Evolutionary conservation across 1,284 basidiomycete species (phyloP).

Genomic region (Violaceomyces palustris): DNA sequence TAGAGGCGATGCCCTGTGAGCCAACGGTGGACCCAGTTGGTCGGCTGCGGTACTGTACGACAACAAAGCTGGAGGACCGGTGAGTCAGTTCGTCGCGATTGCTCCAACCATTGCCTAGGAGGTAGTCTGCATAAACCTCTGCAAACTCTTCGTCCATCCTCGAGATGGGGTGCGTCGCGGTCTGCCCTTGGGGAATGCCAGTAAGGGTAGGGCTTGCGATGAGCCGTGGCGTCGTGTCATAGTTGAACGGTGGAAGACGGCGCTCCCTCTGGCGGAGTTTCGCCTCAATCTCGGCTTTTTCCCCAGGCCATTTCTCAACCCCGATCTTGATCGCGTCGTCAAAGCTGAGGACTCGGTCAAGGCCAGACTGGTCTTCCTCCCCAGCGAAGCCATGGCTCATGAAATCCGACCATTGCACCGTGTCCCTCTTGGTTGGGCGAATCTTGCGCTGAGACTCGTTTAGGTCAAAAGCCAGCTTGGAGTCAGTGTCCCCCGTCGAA

Average conservation of each 20-base stretch:
- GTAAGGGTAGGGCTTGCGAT: conserved; percentile 27
- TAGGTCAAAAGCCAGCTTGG: conserved; percentile 46
- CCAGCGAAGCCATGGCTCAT: conserved; percentile 30
- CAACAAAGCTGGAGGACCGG: conserved; percentile 47
- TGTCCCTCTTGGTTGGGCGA: conserved; percentile 20
- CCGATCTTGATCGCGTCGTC: conserved; percentile 42
- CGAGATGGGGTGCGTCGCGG: conserved; percentile 25
- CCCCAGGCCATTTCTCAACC: conserved; percentile 36
- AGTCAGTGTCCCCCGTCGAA: conserved; percentile 38
- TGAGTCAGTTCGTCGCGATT: conserved; percentile 51
- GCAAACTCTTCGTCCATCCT: conserved; percentile 47
- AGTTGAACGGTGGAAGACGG: conserved; percentile 39
- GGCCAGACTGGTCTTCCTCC: conserved; percentile 14
- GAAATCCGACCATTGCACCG: conserved; percentile 47
- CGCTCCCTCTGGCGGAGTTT: conserved; percentile 25
- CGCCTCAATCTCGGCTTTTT: conserved; percentile 20
- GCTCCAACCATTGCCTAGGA: conserved; percentile 49
- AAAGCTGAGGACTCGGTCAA: conserved; percentile 40
- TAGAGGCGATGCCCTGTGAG: conserved; percentile 15
- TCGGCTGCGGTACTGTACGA: conserved; percentile 45
- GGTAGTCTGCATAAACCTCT: conserved; percentile 49
- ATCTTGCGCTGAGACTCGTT: conserved; percentile 40
- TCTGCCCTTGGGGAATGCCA: conserved; percentile 5
- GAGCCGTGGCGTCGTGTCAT: conserved; percentile 35
- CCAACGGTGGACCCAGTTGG: conserved; percentile 27